phyloP scores from a whole-genome alignment of 345 rosid species.

The Firmiana major region DNA sequence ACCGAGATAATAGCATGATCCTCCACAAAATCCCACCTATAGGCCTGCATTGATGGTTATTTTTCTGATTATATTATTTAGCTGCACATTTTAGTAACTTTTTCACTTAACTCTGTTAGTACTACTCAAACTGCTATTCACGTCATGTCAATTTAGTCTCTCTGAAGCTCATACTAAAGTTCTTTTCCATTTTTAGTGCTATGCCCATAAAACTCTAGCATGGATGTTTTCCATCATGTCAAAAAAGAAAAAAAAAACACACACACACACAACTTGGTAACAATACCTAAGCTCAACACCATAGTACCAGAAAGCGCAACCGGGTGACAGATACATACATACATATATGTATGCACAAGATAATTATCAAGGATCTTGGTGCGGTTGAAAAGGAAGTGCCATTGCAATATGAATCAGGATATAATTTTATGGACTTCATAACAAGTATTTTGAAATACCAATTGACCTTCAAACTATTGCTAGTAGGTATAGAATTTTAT shows the following conservation, averaged over 20 bases:
- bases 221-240: background rate
- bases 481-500: background rate
- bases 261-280: background rate
- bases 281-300: background rate
- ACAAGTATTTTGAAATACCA: background rate
- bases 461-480: background rate
- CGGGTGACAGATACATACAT: background rate
- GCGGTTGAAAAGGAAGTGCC: background rate
- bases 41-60: too few relatives aligned
- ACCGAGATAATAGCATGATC: background rate
- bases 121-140: too few relatives aligned
- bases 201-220: background rate
- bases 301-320: background rate
- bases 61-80: too few relatives aligned
- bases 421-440: background rate
- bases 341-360: too few relatives aligned
- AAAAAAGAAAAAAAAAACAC: background rate
- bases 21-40: background rate
- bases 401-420: background rate
- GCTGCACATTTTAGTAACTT: too few relatives aligned
- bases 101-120: too few relatives aligned
- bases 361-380: background rate
- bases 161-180: too few relatives aligned
- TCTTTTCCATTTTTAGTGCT: too few relatives aligned
- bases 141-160: too few relatives aligned